These are phyloP conservation scores for Neofusicoccum ribis DNA, from an alignment of 2,329 filamentous ascomycete genomes.

Conservation along the genomic window DNA sequence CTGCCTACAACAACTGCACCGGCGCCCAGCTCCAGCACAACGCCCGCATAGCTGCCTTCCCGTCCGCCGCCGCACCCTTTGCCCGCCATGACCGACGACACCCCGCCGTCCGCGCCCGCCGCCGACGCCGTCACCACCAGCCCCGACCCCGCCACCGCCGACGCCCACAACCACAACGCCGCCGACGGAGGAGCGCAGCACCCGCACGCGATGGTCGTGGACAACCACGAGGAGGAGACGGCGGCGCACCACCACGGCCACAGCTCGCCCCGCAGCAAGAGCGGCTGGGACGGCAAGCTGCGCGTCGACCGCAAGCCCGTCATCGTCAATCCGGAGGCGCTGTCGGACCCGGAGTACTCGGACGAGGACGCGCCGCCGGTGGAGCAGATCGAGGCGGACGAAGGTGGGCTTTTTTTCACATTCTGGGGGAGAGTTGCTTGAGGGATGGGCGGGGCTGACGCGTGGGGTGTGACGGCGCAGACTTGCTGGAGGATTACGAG, in stretches of 20 bases:
- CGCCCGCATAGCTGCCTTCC: not conserved
- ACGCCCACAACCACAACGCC: not conserved
- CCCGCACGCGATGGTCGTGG: constrained; percentile 9
- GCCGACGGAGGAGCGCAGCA: not conserved
- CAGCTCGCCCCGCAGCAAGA: constrained; percentile 35
- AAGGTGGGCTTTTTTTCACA: constrained; percentile 55
- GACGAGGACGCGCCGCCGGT: constrained; percentile 67
- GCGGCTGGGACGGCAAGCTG: constrained; percentile 81
- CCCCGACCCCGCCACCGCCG: not conserved
- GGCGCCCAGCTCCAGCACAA: not conserved
- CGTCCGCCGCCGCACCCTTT: not conserved
- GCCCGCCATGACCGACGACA: not conserved
- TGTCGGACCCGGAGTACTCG: constrained; percentile 84
- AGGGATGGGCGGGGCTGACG: not conserved
- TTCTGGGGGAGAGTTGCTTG: not conserved
- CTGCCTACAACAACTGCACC: not conserved
- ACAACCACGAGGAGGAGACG: not conserved
- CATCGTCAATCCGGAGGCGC: constrained; percentile 74
- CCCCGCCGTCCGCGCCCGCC: not conserved
- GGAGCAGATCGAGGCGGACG: constrained; percentile 77
- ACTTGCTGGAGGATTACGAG: constrained; percentile 61
- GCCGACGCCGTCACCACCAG: not conserved
- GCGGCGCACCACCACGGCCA: not conserved
- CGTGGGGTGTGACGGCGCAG: constrained; percentile 34
- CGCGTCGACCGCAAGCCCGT: constrained; percentile 69